These are phyloP conservation scores for Liquidambar formosana DNA, from an alignment of 164 flowering plant genomes.

Conservation along the genomic window DNA sequence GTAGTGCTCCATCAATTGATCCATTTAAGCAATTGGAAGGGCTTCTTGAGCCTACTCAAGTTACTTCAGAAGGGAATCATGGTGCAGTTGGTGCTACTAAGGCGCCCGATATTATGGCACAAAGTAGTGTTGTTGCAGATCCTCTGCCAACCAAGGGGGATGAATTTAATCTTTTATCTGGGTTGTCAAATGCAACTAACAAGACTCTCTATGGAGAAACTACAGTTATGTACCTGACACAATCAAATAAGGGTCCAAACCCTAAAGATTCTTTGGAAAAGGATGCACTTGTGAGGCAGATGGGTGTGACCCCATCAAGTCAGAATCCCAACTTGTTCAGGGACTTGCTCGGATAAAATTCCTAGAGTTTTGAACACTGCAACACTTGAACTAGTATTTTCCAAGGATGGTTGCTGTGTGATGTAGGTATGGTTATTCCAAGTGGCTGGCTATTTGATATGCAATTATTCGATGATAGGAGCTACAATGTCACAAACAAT, in stretches of 20 bases:
- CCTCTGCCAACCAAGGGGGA: conserved; percentile 15
- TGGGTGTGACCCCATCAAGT: conserved; percentile 86
- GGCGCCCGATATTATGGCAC: conserved; percentile 53
- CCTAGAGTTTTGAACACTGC: neutral
- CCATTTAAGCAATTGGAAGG: conserved; percentile 92
- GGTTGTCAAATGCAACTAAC: conserved; percentile 23
- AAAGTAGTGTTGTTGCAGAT: conserved; percentile 19
- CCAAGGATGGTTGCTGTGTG: neutral
- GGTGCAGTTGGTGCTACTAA: conserved; percentile 27
- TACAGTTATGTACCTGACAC: conserved; percentile 15
- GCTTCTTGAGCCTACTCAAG: conserved; percentile 54
- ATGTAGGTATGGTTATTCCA: neutral
- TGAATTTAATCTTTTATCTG: conserved; percentile 27
- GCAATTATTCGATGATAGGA: neutral
- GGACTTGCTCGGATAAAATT: conserved; percentile 76
- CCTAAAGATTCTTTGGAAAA: conserved; percentile 64
- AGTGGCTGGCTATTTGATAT: neutral
- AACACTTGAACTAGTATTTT: neutral
- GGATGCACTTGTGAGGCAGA: conserved; percentile 89
- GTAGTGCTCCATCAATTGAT: conserved; percentile 44
- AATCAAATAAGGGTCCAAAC: conserved; percentile 68
- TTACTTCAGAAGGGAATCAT: conserved; percentile 21
- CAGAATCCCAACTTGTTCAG: conserved; percentile 88
- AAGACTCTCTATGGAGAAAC: conserved; percentile 26
- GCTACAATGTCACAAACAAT: no score